Percentiles rank a stretch among this genome's conserved stretches.
Evolutionary conservation across 202 grass and related monocot species (phyloP).

Genomic region (Cymbopogon flexuosus): DNA sequence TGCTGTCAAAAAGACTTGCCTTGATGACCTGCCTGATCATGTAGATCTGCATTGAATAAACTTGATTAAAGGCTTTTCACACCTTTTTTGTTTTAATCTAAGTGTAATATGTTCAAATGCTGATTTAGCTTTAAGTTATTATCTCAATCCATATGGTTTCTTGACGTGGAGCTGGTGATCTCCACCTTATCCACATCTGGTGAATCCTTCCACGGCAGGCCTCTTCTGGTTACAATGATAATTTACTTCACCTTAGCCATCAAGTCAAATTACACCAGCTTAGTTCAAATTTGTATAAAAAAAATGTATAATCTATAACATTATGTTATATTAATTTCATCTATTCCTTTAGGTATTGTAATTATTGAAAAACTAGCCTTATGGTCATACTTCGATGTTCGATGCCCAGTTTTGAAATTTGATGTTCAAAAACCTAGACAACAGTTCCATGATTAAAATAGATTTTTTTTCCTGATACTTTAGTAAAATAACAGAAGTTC

Average conservation of each 20-base stretch:
- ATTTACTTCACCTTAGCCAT: no score
- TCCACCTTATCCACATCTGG: not conserved
- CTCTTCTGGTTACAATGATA: not conserved
- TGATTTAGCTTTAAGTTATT: not conserved
- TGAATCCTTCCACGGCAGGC: not conserved
- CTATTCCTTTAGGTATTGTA: not conserved
- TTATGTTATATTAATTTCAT: no score
- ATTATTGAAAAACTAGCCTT: not conserved
- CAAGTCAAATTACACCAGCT: no score
- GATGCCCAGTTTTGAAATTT: no score
- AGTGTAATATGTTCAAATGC: not conserved
- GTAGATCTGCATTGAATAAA: conserved; percentile 10
- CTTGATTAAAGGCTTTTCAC: not conserved
- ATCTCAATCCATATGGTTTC: not conserved
- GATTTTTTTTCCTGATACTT: no score
- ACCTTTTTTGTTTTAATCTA: not conserved
- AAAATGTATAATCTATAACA: no score
- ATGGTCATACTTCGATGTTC: no score
- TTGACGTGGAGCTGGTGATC: not conserved
- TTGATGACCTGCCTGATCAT: not conserved
- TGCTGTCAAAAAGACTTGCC: not conserved
- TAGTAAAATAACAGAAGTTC: no score
- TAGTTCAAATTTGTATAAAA: no score
- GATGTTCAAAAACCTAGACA: no score
- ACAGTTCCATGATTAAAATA: no score